Evolutionary conservation across 1,139 yeast genomes (phyloP).

Genomic region (Kazachstania sp.): DNA sequence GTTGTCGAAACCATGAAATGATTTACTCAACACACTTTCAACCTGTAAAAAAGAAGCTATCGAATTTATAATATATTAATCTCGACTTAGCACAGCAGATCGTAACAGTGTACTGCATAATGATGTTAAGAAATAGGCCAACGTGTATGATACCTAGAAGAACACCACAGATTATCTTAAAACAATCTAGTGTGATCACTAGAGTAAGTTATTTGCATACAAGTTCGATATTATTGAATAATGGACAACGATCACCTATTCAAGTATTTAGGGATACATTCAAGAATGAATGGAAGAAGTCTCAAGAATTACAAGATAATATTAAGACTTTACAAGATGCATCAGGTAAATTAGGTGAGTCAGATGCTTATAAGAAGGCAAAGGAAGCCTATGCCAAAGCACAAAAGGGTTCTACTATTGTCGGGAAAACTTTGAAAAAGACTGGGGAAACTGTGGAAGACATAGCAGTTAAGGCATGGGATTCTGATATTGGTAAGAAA

Average conservation of each 20-base stretch:
- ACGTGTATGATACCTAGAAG: background rate
- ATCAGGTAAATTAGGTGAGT: conserved; percentile 88
- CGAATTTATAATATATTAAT: too few species aligned
- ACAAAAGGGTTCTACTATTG: conserved; percentile 69
- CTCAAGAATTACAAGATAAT: conserved; percentile 80
- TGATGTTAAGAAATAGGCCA: background rate
- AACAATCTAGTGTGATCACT: background rate
- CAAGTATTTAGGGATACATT: conserved; percentile 92
- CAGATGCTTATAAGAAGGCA: conserved; percentile 88
- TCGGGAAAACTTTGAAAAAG: conserved; percentile 74
- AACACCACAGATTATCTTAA: background rate
- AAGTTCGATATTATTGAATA: background rate
- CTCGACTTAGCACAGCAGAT: background rate
- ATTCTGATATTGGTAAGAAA: conserved; percentile 82
- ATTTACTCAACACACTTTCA: too few species aligned
- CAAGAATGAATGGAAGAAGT: conserved; percentile 81
- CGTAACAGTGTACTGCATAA: background rate
- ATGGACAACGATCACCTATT: conserved; percentile 46
- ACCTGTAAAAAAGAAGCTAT: too few species aligned
- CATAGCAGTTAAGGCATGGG: conserved; percentile 92
- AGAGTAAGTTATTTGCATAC: conserved; percentile 3
- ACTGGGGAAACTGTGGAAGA: conserved; percentile 94
- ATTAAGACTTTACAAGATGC: conserved; percentile 95
- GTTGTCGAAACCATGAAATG: too few species aligned
- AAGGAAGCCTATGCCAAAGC: conserved; percentile 88